These are phyloP conservation scores for Rhizoclosmatium globosum DNA, from an alignment of 192 early-diverging fungal species.

Conservation along the genomic window DNA sequence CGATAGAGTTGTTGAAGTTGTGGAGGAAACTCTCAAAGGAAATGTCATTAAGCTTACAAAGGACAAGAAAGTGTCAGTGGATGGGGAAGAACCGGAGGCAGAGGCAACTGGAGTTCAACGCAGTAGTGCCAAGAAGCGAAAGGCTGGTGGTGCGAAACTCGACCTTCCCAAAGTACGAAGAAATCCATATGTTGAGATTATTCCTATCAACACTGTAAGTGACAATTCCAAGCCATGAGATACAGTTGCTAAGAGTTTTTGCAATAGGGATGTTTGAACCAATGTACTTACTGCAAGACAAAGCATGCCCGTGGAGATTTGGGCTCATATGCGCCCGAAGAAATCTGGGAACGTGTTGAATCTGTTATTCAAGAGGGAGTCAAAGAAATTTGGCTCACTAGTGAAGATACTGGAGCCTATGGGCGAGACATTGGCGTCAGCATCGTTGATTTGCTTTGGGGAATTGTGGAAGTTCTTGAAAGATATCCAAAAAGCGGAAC, in stretches of 20 bases:
- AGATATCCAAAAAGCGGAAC: slow-evolving; percentile 28
- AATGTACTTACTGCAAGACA: slow-evolving; percentile 72
- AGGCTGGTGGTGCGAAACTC: slow-evolving; percentile 60
- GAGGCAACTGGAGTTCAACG: slow-evolving; percentile 1
- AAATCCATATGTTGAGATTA: slow-evolving; percentile 67
- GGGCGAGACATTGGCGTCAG: slow-evolving; percentile 58
- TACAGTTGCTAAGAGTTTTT: not conserved
- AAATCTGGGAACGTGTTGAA: slow-evolving; percentile 58
- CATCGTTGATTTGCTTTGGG: slow-evolving; percentile 58
- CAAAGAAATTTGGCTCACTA: slow-evolving; percentile 68
- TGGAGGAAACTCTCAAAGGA: slow-evolving; percentile 67
- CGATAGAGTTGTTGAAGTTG: slow-evolving; percentile 65
- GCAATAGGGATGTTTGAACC: slow-evolving; percentile 57
- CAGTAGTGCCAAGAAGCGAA: slow-evolving; percentile 44
- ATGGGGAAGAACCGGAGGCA: not conserved
- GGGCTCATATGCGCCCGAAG: slow-evolving; percentile 51
- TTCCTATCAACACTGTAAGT: slow-evolving; percentile 64
- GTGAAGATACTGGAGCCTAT: slow-evolving; percentile 68
- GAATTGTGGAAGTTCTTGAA: slow-evolving; percentile 56
- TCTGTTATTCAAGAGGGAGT: slow-evolving; percentile 62
- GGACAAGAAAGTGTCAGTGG: slow-evolving; percentile 45
- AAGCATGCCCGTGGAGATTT: slow-evolving; percentile 43
- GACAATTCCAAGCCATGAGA: not conserved
- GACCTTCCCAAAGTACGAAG: slow-evolving; percentile 64
- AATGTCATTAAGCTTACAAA: slow-evolving; percentile 53